A percentile compares a stretch with the other conserved stretches of the same genome.
phyloP scores from a whole-genome alignment of 2,329 filamentous ascomycete species.

The Aspergillus neoniger region DNA sequence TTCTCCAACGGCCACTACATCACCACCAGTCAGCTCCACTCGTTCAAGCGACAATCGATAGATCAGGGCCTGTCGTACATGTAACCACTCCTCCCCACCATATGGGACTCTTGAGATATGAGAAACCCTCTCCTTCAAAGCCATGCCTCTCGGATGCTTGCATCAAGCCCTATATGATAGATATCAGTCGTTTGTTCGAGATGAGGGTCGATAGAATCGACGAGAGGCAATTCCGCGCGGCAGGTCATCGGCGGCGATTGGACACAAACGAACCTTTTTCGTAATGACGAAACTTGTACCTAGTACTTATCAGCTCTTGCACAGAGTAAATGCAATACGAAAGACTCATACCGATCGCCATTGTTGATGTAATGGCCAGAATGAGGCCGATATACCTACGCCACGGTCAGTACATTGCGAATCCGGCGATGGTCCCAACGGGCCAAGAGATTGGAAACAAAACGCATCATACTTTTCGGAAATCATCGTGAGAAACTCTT shows the following conservation, averaged over 20 bases:
- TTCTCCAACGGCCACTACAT: constrained; percentile 82
- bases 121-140: constrained; percentile 94
- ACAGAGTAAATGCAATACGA: neutral
- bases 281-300: constrained; percentile 98
- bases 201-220: constrained; percentile 11
- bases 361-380: constrained; percentile 50
- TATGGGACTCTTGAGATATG: constrained; percentile 89
- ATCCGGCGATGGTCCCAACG: constrained; percentile 24
- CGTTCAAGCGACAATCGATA: constrained; percentile 15
- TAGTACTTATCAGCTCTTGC: constrained; percentile 40
- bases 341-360: constrained; percentile 46
- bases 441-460: constrained; percentile 6
- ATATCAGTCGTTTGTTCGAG: constrained; percentile 23
- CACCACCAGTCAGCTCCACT: constrained; percentile 27
- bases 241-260: constrained; percentile 7
- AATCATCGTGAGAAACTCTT: constrained; percentile 38
- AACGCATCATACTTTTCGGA: constrained; percentile 43
- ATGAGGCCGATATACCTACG: constrained; percentile 50
- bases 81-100: constrained; percentile 97
- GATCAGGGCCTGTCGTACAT: constrained; percentile 57
- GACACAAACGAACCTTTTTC: constrained; percentile 72
- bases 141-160: constrained; percentile 89
- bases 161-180: constrained; percentile 69
- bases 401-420: constrained; percentile 3
- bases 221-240: constrained; percentile 7